Evolutionary conservation across 2,329 filamentous ascomycete species (phyloP), one percentile per base, ranked within the genome.

Genomic region (Neofusicoccum kwambonambiense): DNA sequence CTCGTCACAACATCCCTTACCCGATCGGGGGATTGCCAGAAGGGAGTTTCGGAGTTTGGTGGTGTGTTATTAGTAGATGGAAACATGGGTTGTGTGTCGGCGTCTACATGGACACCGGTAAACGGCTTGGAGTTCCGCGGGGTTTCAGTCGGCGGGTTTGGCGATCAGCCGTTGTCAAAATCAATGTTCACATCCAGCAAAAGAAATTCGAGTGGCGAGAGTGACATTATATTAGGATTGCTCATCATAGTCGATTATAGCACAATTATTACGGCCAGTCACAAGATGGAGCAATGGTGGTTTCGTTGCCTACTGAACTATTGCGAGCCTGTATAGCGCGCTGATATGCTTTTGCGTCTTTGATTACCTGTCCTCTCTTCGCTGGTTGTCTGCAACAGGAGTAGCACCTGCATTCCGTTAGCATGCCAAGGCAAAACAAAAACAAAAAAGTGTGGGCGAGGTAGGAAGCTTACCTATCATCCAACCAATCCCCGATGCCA

Each of bases 401-500:
- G 61, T 47, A n/a, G 61, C 61, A 49, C 61, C 61, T 64, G n/a
- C 9, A 64, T 12, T 4, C 11, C 19, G 13, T 64, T 47, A 56
- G 61, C 19, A 64, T n/a, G 13, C 6, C 27, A 5, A 31, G 27
- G 27, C 6, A 7, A 31, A 19, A 19, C 19, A 19, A 19, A 19
- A n/a, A 11, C 11, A n/a, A 11, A 44, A 8, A 22, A 2, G 22
- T 15, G 3, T 12, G 7, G 2, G 61, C 8, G 34, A n/a, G 17
- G 9, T 2, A 54, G 17, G 13, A 27, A 13, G 72, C 75, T 64
- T 80, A 73, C 87, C 87, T 63, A 89, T 73, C 64, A 89, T 84
- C 87, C 87, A 89, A 8, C 87, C 87, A 70, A 89, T 78, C 9
- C 87, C 87, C 72, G 81, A 86, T 7, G 85, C 86, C 71, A 89